Percentiles rank a stretch among this genome's conserved stretches.
phyloP scores from a whole-genome alignment of 1,139 yeast genomes.

The Candida sanyaensis region DNA sequence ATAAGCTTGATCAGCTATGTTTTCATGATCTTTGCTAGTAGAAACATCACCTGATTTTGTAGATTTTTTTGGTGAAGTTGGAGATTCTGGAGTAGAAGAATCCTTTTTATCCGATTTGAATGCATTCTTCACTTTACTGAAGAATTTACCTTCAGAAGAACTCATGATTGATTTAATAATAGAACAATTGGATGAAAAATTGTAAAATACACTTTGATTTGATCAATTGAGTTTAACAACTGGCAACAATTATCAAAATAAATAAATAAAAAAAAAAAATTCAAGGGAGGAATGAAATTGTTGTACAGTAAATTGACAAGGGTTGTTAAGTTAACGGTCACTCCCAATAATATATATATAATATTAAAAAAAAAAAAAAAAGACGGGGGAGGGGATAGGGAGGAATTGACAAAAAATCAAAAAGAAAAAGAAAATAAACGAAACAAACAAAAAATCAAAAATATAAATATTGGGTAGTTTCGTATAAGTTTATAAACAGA shows the following conservation, averaged over 20 bases:
- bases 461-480: too few relatives aligned
- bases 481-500: too few relatives aligned
- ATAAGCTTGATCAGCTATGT: constrained; percentile 11
- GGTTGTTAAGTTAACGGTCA: too few relatives aligned
- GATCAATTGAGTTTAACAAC: background rate
- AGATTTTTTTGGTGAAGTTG: background rate
- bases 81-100: constrained; percentile 6
- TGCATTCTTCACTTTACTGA: constrained; percentile 30
- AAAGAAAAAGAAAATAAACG: background rate
- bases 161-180: constrained; percentile 4
- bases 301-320: too few relatives aligned
- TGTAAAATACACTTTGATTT: background rate
- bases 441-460: background rate
- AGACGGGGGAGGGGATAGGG: background rate
- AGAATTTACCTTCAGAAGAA: constrained; percentile 18
- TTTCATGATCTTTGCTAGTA: constrained; percentile 6
- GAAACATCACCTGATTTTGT: background rate
- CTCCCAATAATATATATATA: background rate
- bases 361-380: background rate
- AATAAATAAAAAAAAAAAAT: background rate
- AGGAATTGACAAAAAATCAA: background rate
- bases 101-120: constrained; percentile 21
- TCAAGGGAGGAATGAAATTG: too few relatives aligned
- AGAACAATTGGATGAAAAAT: background rate
- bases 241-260: background rate